Conservation (phyloP, 192 early-diverging fungal genomes). For the Coemansia sp. region DNA sequence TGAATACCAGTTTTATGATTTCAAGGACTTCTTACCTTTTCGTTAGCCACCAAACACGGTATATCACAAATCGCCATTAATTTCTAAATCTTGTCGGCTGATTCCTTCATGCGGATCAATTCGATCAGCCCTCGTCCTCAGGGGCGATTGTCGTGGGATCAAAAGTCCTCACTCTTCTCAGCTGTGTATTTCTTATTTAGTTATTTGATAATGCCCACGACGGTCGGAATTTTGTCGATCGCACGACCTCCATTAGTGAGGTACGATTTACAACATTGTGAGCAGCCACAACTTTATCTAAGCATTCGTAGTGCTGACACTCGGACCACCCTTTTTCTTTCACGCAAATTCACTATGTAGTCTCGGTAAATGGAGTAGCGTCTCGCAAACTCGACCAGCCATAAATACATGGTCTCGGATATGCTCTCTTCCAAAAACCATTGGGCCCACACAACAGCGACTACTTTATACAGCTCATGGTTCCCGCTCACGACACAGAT, state of each 20-base stretch:
- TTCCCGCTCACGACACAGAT: background rate
- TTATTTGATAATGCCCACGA: background rate
- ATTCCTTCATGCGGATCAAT: background rate
- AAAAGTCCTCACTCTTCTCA: background rate
- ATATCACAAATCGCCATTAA: background rate
- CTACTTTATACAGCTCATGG: background rate
- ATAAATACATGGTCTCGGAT: background rate
- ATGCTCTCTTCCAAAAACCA: background rate
- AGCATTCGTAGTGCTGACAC: background rate
- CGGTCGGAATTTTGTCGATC: background rate
- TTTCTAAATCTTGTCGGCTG: background rate
- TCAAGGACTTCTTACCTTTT: too few relatives aligned
- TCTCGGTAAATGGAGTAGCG: background rate
- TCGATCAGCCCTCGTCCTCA: background rate
- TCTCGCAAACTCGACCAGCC: background rate
- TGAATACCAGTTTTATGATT: too few relatives aligned
- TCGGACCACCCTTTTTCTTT: too few relatives aligned
- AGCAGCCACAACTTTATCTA: background rate
- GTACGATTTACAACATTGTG: background rate
- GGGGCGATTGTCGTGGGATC: background rate
- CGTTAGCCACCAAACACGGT: too few relatives aligned
- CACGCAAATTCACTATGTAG: background rate
- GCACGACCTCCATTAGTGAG: background rate
- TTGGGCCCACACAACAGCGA: background rate
- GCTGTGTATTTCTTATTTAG: background rate